Base-by-base conservation (phyloP, 2,329 filamentous ascomycete species). In the Diaporthe eres region DNA sequence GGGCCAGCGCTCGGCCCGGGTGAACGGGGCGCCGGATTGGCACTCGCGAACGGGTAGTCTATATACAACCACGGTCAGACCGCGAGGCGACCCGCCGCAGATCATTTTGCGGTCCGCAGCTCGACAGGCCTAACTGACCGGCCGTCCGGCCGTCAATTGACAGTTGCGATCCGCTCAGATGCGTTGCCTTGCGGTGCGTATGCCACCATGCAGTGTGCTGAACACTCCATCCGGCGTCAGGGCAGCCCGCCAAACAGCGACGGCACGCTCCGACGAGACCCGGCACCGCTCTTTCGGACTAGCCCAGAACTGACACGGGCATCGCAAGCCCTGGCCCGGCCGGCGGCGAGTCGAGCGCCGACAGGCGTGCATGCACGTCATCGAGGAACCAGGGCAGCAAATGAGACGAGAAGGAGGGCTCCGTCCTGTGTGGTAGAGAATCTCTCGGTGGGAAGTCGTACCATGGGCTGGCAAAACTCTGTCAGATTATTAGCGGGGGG, bases 391-490 rank as follows among this genome's bases (percentile, higher is more conserved):
- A 68, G 63, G 63, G 63, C 63, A 25, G 65, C 47, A 53, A 68
- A 53, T 39, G 22, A 39, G 47, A 34, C 19, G 22, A 39, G 0
- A 1, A 3, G 39, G 15, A 13, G n/a, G 2, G 60, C 15, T 28
- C 28, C 28, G 9, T n/a, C 28, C 9, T 17, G 42, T 67, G 28
- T 61, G 37, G 39, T 17, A 19, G 10, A 19, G n/a, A 42, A 22
- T 4, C 13, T 7, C 39, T 22, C 37, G 13, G n/a, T 10, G 42
- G 39, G 13, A 44, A 25, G 25, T 65, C 25, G 25, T 34, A 28
- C 58, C 37, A 47, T 19, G 9, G 25, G 60, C 25, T 42, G 65
- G 49, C 49, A 70, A 70, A 70, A 70, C 47, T 70, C 65, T 70
- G 65, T 55, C 34, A 42, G 65, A 15, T 42, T 19, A 22, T 47